Base-by-base conservation (phyloP, 2,329 filamentous ascomycete genomes). In the Dactylellina sp. region DNA sequence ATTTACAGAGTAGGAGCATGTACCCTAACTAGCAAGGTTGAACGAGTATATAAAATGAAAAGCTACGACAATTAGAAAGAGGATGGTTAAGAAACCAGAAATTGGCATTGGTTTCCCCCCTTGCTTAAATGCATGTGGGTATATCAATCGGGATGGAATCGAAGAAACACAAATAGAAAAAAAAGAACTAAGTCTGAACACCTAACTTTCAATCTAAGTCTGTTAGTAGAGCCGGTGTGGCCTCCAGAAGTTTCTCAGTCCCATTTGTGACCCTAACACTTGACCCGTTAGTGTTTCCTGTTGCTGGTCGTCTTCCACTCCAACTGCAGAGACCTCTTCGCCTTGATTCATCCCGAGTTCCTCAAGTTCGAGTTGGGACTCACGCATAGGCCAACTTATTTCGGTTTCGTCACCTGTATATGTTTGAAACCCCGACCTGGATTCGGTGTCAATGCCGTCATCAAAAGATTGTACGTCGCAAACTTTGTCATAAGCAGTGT, bases 211-310 rank as follows among this genome's bases (percentile, higher is more conserved):
- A 47, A 47, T 5, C 16, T 40, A 40, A 24, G 39, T 7, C 22
- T 57, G n/a, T n/a, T 42, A 71, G 35, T 62, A 74, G 39, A 65
- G 44, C 35, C 61, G 47, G 61, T 62, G 61, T 14, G 61, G 70
- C 47, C 24, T 61, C 61, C 61, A 66, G 35, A 74, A 74, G 39
- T 56, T 61, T 16, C 22, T 56, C 12, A 25, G 50, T 35, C 55
- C 61, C 11, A 46, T 28, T 28, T 24, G 25, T 25, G 25, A n/a
- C 12, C 14, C 16, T 47, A 28, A 14, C 20, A 39, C 39, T 2
- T 11, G 14, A n/a, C 18, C 46, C 18, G 12, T 14, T 32, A 6
- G 9, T 7, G 3, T 25, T 25, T 16, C n/a, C 20, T 28, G 47
- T 50, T 35, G 28, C 20, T 11, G 4, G n/a, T 50, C 46, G 20